Evolutionary conservation across 495 filamentous ascomycete species (phyloP), one percentile per base, ranked within the genome.

Genomic region (Astrothelium subdiscretum): DNA sequence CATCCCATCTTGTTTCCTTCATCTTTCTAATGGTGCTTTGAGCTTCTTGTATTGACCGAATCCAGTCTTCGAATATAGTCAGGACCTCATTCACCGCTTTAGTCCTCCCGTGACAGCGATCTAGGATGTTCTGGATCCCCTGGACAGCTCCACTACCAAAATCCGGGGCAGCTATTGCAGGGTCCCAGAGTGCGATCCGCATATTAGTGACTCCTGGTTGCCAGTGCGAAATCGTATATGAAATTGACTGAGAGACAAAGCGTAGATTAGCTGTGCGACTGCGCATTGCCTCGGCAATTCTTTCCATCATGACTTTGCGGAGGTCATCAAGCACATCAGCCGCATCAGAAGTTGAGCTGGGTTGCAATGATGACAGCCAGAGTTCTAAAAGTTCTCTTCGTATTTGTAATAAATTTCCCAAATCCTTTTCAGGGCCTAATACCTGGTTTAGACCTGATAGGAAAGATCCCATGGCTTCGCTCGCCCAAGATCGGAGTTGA

Each of bases 401-500:
- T 29, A 96, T 71, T 32, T 83, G 78, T 24, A 92, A 77, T 15
- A 96, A 77, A 29, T 76, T 77, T 52, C 82, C 78, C 65, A 95
- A 85, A 63, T 88, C 85, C 29, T 74, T 67, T 63, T 83, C 81
- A 1, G 70, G 69, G 15, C 78, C 73, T 18, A 96, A 74, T 11
- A 74, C 77, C 22, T 75, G 77, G 38, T 80, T 75, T 31, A 91
- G 75, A 18, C 83, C 83, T 15, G 77, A 65, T 5, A 88, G 74
- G 42, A 95, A 80, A 2, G 79, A 77, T 12, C 81, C 76, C 35
- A 90, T 83, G 6, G 91, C 89, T 57, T 82, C 77, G 52, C 78
- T 80, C 0, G 90, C 88, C 95, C 94, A 98, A 43, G 76, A 73
- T 40, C 80, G 81, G 24, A 94, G 81, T 58, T 83, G 80, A 57